Conservation (phyloP, 805 yeast species). For the Starmerella bacillaris region DNA sequence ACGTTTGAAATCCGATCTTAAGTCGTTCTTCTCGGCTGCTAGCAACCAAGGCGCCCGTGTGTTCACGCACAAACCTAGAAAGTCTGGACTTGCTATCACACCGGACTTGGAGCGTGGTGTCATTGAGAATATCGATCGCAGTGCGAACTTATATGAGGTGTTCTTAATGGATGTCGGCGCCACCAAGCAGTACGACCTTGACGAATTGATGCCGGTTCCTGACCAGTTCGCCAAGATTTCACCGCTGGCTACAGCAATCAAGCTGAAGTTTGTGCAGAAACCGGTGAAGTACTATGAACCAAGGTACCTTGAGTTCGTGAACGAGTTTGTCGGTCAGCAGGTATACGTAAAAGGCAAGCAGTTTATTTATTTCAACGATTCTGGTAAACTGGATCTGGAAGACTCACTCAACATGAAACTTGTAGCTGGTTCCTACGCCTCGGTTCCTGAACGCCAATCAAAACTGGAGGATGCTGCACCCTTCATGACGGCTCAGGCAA, state of each 20-base stretch:
- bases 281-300: constrained; percentile 45
- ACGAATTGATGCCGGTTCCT: constrained; percentile 37
- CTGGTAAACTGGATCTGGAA: constrained; percentile 34
- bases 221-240: constrained; percentile 37
- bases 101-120: constrained; percentile 38
- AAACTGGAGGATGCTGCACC: constrained; percentile 23
- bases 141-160: constrained; percentile 28
- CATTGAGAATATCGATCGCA: constrained; percentile 29
- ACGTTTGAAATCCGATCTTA: constrained; percentile 17
- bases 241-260: constrained; percentile 5
- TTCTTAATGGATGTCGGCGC: constrained; percentile 48
- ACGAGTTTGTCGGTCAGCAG: constrained; percentile 36
- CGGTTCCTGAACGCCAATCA: constrained; percentile 26
- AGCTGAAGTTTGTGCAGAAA: constrained; percentile 34
- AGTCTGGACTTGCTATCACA: constrained; percentile 36
- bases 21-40: constrained; percentile 20
- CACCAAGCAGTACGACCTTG: constrained; percentile 28
- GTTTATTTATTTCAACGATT: constrained; percentile 38
- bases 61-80: constrained; percentile 27
- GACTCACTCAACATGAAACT: constrained; percentile 45
- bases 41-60: constrained; percentile 19
- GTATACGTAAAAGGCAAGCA: constrained; percentile 34
- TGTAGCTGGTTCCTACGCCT: constrained; percentile 41
- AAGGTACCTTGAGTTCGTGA: constrained; percentile 39
- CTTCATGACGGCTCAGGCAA: constrained; percentile 29